Evolutionary conservation across 305 asterid genomes (phyloP).

Genomic region (Solanum hybrid): DNA sequence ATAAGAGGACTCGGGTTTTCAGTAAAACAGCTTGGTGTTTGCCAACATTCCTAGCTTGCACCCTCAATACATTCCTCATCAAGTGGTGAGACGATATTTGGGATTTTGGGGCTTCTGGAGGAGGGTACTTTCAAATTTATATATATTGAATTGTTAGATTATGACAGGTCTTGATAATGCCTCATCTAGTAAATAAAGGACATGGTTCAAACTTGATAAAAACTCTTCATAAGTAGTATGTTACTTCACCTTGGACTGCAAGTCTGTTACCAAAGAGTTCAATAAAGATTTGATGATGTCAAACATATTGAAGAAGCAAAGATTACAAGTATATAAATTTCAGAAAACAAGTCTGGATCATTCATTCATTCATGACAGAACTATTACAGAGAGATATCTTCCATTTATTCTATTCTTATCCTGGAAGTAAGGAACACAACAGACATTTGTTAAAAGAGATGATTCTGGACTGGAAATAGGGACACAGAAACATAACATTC

Average conservation of each 20-base stretch:
- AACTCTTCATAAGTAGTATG: neutral
- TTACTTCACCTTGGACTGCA: neutral
- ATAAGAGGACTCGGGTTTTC: neutral
- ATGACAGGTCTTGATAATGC: neutral
- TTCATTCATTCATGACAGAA: neutral
- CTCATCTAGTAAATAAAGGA: neutral
- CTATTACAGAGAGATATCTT: neutral
- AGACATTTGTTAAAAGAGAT: neutral
- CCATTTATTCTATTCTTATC: neutral
- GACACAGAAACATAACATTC: neutral
- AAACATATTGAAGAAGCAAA: neutral
- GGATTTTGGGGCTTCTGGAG: neutral
- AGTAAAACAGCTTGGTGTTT: neutral
- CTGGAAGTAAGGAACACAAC: neutral
- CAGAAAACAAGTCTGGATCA: neutral
- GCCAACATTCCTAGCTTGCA: neutral
- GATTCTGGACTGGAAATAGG: neutral
- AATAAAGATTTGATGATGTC: neutral
- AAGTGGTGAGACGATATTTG: neutral
- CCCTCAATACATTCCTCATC: neutral
- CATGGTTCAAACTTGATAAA: neutral
- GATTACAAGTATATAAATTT: neutral
- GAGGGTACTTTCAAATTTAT: neutral
- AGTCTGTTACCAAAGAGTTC: neutral
- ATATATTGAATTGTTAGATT: neutral